Conservation (phyloP, 2,329 filamentous ascomycete species). For the Dryadomyces quercivorus region DNA sequence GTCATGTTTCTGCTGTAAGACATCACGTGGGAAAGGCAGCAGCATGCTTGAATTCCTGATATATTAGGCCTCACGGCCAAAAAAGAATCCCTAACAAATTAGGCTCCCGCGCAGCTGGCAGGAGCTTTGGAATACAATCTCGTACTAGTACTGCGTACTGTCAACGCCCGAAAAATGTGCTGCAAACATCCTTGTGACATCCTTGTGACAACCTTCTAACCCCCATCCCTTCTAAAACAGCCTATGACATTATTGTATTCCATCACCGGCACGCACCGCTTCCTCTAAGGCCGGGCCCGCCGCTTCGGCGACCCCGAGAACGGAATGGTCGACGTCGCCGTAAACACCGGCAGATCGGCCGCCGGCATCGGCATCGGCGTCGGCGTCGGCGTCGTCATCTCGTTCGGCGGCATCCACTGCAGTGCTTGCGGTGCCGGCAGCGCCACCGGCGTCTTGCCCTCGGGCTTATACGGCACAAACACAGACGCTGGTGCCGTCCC, state of each 20-base stretch:
- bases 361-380: constrained; percentile 20
- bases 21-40: too few relatives aligned
- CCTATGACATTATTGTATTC: too few relatives aligned
- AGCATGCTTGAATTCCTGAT: too few relatives aligned
- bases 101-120: not conserved
- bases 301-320: constrained; percentile 22
- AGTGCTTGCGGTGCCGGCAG: not conserved
- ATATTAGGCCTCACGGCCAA: not conserved
- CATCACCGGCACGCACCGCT: too few relatives aligned
- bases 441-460: constrained; percentile 25
- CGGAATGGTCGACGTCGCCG: constrained; percentile 32
- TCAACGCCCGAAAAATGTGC: too few relatives aligned
- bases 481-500: constrained; percentile 19
- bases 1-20: too few relatives aligned
- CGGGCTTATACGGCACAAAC: constrained; percentile 43
- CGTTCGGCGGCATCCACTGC: not conserved
- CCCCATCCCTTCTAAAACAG: too few relatives aligned
- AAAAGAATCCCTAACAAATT: not conserved
- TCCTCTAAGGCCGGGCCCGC: not conserved
- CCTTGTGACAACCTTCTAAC: too few relatives aligned
- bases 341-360: constrained; percentile 25
- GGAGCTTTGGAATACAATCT: too few relatives aligned
- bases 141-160: too few relatives aligned
- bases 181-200: too few relatives aligned
- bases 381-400: constrained; percentile 1